Percentiles rank a stretch among this genome's conserved stretches.
These are phyloP conservation scores for Heritiera littoralis DNA, from an alignment of 345 rosid species.

Conservation along the genomic window DNA sequence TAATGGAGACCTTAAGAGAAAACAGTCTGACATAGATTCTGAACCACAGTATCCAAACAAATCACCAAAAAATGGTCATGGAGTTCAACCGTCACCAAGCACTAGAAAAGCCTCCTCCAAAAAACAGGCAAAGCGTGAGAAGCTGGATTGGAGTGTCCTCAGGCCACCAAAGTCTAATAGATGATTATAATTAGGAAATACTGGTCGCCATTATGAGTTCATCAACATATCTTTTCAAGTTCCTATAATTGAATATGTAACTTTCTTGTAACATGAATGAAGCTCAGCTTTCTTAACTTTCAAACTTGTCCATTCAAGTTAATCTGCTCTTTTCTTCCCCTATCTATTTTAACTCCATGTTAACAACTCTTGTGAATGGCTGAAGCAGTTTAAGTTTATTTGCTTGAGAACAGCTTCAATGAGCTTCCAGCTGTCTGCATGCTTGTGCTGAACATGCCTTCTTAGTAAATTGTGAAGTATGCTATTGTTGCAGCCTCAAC, in stretches of 20 bases:
- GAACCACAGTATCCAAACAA: slow-evolving; percentile 45
- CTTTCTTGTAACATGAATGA: neutral
- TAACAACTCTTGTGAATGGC: neutral
- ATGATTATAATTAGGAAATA: slow-evolving; percentile 26
- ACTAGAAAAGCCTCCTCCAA: slow-evolving; percentile 36
- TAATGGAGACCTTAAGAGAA: slow-evolving; percentile 73
- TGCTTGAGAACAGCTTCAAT: neutral
- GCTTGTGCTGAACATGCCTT: neutral
- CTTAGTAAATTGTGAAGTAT: neutral
- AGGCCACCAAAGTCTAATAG: slow-evolving; percentile 53
- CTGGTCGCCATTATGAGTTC: neutral
- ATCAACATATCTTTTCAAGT: slow-evolving; percentile 21
- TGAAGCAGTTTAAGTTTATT: neutral
- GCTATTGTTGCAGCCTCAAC: neutral
- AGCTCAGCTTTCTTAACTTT: neutral
- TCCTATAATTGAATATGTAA: slow-evolving; percentile 22
- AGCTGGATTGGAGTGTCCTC: slow-evolving; percentile 68
- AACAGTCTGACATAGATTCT: slow-evolving; percentile 49
- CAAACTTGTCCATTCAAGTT: neutral
- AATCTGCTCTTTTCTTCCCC: neutral
- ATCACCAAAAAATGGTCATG: slow-evolving; percentile 47
- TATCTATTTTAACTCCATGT: neutral
- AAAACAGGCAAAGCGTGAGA: slow-evolving; percentile 61
- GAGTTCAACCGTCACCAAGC: slow-evolving; percentile 42
- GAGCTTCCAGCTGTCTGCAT: neutral